Evolutionary conservation across 805 yeast species (phyloP), one percentile per base, ranked within the genome.

Genomic region (Myxozyma neglecta): DNA sequence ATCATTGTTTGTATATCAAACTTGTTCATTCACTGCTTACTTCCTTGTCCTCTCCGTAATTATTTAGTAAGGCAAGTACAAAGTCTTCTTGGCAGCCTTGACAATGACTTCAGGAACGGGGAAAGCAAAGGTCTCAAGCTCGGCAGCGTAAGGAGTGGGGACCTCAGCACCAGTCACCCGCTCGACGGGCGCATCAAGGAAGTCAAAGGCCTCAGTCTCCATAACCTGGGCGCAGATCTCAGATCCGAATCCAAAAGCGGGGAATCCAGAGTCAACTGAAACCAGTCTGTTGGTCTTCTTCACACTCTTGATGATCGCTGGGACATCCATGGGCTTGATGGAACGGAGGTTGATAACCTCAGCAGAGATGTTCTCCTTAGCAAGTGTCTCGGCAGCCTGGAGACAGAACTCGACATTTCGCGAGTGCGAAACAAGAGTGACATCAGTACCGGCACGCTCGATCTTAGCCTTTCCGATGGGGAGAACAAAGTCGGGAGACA

Each of bases 161-260:
- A 92, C 97, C 81, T 94, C 99, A 75, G 98, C 96, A 77, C 99
- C 99, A 63, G 99, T 94, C 72, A 92, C 93, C 83, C 99, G 90
- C 81, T 88, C 96, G 69, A 94, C 90, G 71, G 99, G 99, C 64
- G 98, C 96, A 79, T 94, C 99, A 74, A 94, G 85, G 85, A 91
- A 90, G 79, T 94, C 99, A 70, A 94, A 94, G 57, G 96, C 98
- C 79, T 92, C 97, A 61, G 96, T 85, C 81, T 94, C 99, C 97
- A 94, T 91, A 75, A 94, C 82, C 80, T 91, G 97, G 65, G 98
- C 99, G 76, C 92, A 85, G 73, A 94, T 89, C 83, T 94, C 99
- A 57, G 97, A 90, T 74, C 99, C 99, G 69, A 94, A 96, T 81
- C 99, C 98, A 74, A 90, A 94, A 61, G 90, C 93, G 69, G 99